Percentiles rank a stretch among this genome's conserved stretches.
Evolutionary conservation across 768 basidiomycete genomes (phyloP).

Genomic region (Boletus sp.): DNA sequence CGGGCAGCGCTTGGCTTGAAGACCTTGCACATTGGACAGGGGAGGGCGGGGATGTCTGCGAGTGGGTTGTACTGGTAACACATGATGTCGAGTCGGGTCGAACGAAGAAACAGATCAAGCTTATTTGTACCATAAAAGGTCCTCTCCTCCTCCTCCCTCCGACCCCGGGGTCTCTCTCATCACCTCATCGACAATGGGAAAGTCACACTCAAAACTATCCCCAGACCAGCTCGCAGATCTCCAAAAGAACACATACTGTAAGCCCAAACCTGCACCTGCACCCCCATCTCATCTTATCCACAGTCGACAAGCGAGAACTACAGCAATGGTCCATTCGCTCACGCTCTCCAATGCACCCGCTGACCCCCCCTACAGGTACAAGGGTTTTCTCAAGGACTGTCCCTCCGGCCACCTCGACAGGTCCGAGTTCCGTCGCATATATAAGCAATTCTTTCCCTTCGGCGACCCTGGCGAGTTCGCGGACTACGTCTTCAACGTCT

Average conservation of each 20-base stretch:
- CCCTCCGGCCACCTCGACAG: constrained; percentile 96
- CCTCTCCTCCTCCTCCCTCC: background rate
- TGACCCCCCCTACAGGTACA: constrained; percentile 68
- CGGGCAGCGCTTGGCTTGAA: constrained; percentile 60
- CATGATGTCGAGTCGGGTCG: constrained; percentile 40
- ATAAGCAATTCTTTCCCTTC: constrained; percentile 99
- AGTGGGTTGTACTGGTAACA: constrained; percentile 71
- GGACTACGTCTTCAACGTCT: constrained; percentile 98
- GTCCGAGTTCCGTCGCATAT: constrained; percentile 93
- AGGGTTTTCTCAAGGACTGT: constrained; percentile 98
- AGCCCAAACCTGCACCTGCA: constrained; percentile 21
- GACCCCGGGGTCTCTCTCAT: constrained; percentile 8
- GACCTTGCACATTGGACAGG: constrained; percentile 85
- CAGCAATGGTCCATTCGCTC: constrained; percentile 74
- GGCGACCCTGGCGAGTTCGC: constrained; percentile 97
- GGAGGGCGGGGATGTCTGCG: constrained; percentile 59
- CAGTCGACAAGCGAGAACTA: constrained; percentile 95
- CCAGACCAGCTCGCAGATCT: constrained; percentile 92
- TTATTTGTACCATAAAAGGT: constrained; percentile 25
- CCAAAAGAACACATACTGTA: constrained; percentile 98
- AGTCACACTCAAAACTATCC: constrained; percentile 93
- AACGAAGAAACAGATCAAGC: too few relatives aligned
- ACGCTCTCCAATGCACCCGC: constrained; percentile 4
- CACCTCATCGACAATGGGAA: constrained; percentile 73
- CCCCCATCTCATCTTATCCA: constrained; percentile 11